Base-by-base conservation (phyloP, 176 grass and related monocot genomes). In the Carex pumila region DNA sequence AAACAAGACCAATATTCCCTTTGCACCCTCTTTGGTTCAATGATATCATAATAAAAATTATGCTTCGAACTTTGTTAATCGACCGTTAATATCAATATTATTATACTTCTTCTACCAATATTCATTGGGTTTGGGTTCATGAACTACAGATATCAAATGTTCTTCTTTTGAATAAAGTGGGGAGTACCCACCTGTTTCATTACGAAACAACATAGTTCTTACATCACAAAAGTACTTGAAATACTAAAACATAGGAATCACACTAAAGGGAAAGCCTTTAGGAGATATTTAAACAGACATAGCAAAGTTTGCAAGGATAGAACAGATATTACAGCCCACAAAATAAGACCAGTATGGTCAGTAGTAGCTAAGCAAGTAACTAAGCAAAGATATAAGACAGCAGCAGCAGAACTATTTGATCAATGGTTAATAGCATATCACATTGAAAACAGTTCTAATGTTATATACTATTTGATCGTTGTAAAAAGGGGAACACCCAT, bases 401-500 rank as follows among this genome's bases (percentile, higher is more conserved):
- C 32, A 34, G 1, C 32, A 34, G 32, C 32, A 2, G 32, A 34
- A 34, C 32, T 34, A 34, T 34, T 25, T 34, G 10, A 14, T 70
- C 36, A 43, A 15, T 70, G 17, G 34, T 70, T 41, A 43, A 39
- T 70, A n/a, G 22, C 19, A 62, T 43, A n/a, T 70, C 14, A 53
- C 14, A 76, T 14, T 55, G 22, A 47, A 39, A 55, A 32, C 55
- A 29, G 0, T 30, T 55, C 2, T 76, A 54, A 55, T 31, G 25
- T 55, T 0, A n/a, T 15, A 52, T 75, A 13, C n/a, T 30, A 30
- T 86, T 76, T 58, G 79, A 85, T 75, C 29, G 73, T 88, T 87
- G 66, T 81, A 80, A 39, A 14, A 84, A 99, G 96, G 91, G 91
- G 85, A n/a, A 99, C 86, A 81, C 88, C 92, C 70, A 90, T 99